phyloP scores from a whole-genome alignment of 257 asterid species.

The Capsicum rhomboideum region DNA sequence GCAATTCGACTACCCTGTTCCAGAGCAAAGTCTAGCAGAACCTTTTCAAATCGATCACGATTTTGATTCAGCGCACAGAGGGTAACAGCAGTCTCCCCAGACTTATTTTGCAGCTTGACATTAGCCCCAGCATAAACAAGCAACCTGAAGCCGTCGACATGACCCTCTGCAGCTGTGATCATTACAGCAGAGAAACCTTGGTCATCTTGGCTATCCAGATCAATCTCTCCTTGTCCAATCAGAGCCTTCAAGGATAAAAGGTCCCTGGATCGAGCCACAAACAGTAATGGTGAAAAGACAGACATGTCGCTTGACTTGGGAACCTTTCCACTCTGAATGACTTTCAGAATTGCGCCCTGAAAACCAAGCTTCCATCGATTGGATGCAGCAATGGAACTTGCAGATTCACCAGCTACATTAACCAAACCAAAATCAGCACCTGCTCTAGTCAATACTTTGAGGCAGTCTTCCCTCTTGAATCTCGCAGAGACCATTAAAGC shows the following conservation, averaged over 20 bases:
- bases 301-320: constrained; percentile 43
- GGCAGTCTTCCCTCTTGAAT: constrained; percentile 50
- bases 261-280: constrained; percentile 67
- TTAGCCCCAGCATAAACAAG: constrained; percentile 77
- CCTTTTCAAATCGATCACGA: constrained; percentile 59
- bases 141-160: constrained; percentile 60
- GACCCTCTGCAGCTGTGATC: constrained; percentile 70
- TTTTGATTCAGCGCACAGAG: constrained; percentile 39
- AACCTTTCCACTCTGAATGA: constrained; percentile 33
- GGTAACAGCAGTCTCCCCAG: constrained; percentile 55
- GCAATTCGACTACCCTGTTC: constrained; percentile 52
- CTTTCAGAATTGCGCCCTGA: constrained; percentile 45
- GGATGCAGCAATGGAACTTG: constrained; percentile 34
- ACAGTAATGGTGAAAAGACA: constrained; percentile 47
- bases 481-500: constrained; percentile 46
- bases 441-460: constrained; percentile 43
- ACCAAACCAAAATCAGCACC: constrained; percentile 74
- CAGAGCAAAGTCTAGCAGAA: constrained; percentile 70
- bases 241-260: constrained; percentile 40
- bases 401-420: constrained; percentile 43
- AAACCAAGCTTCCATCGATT: constrained; percentile 39
- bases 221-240: constrained; percentile 26
- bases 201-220: constrained; percentile 55
- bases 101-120: constrained; percentile 48
- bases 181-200: constrained; percentile 72